phyloP scores from a whole-genome alignment of 345 rosid genomes.

The Durio zibethinus region DNA sequence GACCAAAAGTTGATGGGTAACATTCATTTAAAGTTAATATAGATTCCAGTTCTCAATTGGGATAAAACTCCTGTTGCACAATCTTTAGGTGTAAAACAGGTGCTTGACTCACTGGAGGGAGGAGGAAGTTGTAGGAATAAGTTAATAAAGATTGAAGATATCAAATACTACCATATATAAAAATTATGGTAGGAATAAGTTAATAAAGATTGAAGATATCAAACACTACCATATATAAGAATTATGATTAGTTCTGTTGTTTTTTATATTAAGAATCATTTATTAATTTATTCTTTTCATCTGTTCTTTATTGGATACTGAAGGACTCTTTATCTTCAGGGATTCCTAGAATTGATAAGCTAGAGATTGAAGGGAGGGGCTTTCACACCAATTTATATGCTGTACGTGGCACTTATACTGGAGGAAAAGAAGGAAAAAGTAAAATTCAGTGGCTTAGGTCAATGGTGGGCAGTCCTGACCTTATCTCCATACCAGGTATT shows the following conservation, averaged over 20 bases:
- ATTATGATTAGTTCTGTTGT: neutral
- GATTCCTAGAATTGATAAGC: slow-evolving; percentile 72
- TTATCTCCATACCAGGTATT: slow-evolving; percentile 85
- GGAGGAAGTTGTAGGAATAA: neutral
- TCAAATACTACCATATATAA: neutral
- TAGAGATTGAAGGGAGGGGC: slow-evolving; percentile 93
- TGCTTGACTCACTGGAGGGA: neutral
- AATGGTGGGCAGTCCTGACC: slow-evolving; percentile 96
- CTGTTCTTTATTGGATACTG: neutral
- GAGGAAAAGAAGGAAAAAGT: slow-evolving; percentile 97
- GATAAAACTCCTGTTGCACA: neutral
- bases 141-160: neutral
- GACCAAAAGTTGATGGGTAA: neutral
- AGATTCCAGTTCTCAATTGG: neutral
- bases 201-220: neutral
- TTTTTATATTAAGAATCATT: neutral
- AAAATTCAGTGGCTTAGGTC: slow-evolving; percentile 94
- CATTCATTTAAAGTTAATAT: neutral
- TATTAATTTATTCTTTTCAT: neutral
- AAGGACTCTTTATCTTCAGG: slow-evolving; percentile 36
- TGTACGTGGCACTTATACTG: slow-evolving; percentile 73
- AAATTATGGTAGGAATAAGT: neutral
- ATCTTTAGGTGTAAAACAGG: neutral
- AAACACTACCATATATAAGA: neutral
- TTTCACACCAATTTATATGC: slow-evolving; percentile 91